Percentiles rank a stretch among this genome's conserved stretches.
phyloP scores from a whole-genome alignment of 768 basidiomycete genomes.

The Tricholoma matsutake region DNA sequence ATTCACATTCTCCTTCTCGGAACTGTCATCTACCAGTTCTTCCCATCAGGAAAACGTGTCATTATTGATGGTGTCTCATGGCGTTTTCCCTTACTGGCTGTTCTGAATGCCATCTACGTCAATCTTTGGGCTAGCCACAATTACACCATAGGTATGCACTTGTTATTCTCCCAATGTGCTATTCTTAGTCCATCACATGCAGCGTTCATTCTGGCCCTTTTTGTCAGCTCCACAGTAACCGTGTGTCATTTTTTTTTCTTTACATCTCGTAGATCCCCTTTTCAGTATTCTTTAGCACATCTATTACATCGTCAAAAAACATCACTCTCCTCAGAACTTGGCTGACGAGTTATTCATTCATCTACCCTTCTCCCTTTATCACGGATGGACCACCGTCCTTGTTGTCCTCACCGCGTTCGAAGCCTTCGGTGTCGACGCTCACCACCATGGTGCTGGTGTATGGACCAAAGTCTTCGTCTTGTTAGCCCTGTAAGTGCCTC shows the following conservation, averaged over 20 bases:
- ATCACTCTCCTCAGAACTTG: conserved; percentile 58
- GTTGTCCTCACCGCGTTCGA: conserved; percentile 82
- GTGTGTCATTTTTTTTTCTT: conserved; percentile 23
- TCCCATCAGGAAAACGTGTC: conserved; percentile 66
- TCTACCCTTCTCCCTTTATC: conserved; percentile 94
- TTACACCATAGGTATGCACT: conserved; percentile 56
- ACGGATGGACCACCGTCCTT: conserved; percentile 88
- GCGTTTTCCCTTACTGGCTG: conserved; percentile 84
- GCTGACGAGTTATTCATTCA: conserved; percentile 89
- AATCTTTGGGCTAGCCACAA: conserved; percentile 79
- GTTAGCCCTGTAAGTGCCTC: conserved; percentile 68
- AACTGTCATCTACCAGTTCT: conserved; percentile 89
- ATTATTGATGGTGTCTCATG: conserved; percentile 88
- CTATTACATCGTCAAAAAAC: conserved; percentile 93
- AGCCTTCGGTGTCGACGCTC: conserved; percentile 81
- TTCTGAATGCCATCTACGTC: conserved; percentile 88
- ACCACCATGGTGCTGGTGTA: conserved; percentile 60
- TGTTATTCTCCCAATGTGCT: conserved; percentile 8
- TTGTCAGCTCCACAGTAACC: conserved; percentile 73
- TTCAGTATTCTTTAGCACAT: conserved; percentile 61
- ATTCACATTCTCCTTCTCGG: conserved; percentile 92
- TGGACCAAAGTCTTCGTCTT: conserved; percentile 97
- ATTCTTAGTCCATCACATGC: conserved; percentile 4
- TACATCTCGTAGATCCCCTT: conserved; percentile 22
- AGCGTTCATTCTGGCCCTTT: conserved; percentile 86